Evolutionary conservation across 441 rosid species (phyloP), one percentile per base, ranked within the genome.

Genomic region (Erysimum cheiri): DNA sequence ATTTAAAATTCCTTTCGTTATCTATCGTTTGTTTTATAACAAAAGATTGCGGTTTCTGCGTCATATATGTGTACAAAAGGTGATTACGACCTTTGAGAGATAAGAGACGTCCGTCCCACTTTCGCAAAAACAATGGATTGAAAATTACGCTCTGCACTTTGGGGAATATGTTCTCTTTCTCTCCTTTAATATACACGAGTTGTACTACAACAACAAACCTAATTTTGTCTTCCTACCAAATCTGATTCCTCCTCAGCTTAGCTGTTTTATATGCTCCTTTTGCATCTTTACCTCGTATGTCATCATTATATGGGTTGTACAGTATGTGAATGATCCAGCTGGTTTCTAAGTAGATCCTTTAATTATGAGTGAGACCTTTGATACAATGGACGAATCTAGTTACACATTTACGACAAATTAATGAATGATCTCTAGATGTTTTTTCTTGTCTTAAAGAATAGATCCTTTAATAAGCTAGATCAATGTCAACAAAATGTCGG

Each of bases 41-140:
- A 59, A 65, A 57, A 40, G 31, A 41, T 73, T 59, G 77, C 46
- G 72, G 72, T 66, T 50, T 73, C 19, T 66, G 72, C 47, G 67
- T 67, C 77, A 66, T 32, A 66, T 24, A 66, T 50, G 67, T 66
- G 28, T 44, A 59, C 37, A 72, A 40, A 56, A 3, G n/a, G n/a
- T 67, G 77, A 73, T 11, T 14, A 52, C 8, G 72, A 67, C 72
- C 49, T 73, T 40, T 66, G 77, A 32, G 62, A 59, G 54, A 65
- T 59, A 66, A 66, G 77, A 73, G 56, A 66, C 77, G 77, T 59
- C 55, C 72, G 77, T 59, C 55, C 72, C 62, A 73, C 48, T 66
- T 73, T 33, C 57, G 36, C 39, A 12, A 15, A 43, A 22, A 19
- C 7, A 54, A 56, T 17, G 43, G 64, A 47, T 46, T 64, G 50